Conservation (phyloP, 2,329 filamentous ascomycete genomes). For the Neonectria hederae region DNA sequence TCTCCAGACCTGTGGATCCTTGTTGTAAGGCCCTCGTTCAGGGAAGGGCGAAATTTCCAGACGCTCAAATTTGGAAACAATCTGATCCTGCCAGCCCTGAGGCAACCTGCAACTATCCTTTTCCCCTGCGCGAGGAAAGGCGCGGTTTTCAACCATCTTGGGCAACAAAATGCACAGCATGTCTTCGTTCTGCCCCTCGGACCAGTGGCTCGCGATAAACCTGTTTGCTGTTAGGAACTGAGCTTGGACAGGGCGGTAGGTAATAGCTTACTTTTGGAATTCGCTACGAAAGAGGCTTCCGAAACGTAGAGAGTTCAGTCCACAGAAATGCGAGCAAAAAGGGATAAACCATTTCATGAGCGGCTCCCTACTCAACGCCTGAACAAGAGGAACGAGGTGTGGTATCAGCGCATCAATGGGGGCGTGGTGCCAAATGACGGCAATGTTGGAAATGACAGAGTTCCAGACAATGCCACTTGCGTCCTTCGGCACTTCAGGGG, state of each 20-base stretch:
- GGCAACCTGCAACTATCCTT: conserved; percentile 67
- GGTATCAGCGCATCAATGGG: conserved; percentile 83
- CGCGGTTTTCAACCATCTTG: conserved; percentile 66
- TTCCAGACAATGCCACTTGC: conserved; percentile 63
- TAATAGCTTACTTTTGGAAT: conserved; percentile 75
- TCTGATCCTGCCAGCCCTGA: conserved; percentile 77
- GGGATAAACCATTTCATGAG: conserved; percentile 80
- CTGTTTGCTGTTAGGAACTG: conserved; percentile 53
- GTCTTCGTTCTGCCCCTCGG: conserved; percentile 70
- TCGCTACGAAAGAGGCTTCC: conserved; percentile 79
- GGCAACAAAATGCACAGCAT: conserved; percentile 75
- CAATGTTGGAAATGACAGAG: conserved; percentile 63
- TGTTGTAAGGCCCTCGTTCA: conserved; percentile 69
- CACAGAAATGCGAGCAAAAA: conserved; percentile 84
- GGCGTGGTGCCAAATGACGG: conserved; percentile 78
- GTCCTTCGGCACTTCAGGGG: conserved; percentile 47
- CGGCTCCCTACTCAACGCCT: conserved; percentile 70
- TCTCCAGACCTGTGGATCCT: conserved; percentile 69
- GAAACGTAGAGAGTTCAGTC: conserved; percentile 79
- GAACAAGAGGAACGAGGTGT: conserved; percentile 71
- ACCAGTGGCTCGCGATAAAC: conserved; percentile 81
- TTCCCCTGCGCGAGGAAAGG: conserved; percentile 62
- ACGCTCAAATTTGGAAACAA: conserved; percentile 74
- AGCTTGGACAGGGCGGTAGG: conserved; percentile 30
- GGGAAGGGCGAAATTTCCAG: conserved; percentile 72